Evolutionary conservation across 148 eudicot genomes (phyloP).

Genomic region (Euryodendron excelsum): DNA sequence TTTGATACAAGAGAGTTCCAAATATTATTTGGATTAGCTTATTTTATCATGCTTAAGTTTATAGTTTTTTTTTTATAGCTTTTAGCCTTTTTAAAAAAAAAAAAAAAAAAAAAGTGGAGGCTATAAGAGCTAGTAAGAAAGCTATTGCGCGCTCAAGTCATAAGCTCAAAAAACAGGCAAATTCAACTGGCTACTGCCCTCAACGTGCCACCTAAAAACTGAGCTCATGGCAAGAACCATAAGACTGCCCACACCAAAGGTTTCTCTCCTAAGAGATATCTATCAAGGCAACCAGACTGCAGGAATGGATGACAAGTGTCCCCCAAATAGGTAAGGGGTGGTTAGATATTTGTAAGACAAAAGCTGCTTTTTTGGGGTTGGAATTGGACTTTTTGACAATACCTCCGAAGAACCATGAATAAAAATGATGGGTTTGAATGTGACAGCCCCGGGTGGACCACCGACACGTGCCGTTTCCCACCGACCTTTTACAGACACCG

Average conservation of each 20-base stretch:
- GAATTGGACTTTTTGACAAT: not conserved
- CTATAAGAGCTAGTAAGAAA: no score
- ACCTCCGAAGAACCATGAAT: not conserved
- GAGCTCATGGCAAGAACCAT: not conserved
- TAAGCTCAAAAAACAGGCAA: no score
- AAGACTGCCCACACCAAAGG: not conserved
- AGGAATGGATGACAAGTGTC: slow-evolving; percentile 8
- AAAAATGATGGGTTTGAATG: not conserved
- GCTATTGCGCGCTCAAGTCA: no score
- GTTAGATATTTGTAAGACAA: not conserved
- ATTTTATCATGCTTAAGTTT: no score
- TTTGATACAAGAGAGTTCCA: no score
- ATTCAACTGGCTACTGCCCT: no score
- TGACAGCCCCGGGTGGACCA: not conserved
- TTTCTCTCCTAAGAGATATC: not conserved
- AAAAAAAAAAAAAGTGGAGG: no score
- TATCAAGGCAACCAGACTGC: not conserved
- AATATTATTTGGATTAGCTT: no score
- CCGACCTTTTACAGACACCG: slow-evolving; percentile 19
- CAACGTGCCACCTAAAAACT: no score
- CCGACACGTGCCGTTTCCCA: slow-evolving; percentile 35
- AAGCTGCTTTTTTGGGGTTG: not conserved
- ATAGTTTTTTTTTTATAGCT: no score
- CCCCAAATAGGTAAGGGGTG: not conserved
- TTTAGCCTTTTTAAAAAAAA: no score